Evolutionary conservation across 2,329 filamentous ascomycete species (phyloP).

Genomic region (Penicillium sp.): DNA sequence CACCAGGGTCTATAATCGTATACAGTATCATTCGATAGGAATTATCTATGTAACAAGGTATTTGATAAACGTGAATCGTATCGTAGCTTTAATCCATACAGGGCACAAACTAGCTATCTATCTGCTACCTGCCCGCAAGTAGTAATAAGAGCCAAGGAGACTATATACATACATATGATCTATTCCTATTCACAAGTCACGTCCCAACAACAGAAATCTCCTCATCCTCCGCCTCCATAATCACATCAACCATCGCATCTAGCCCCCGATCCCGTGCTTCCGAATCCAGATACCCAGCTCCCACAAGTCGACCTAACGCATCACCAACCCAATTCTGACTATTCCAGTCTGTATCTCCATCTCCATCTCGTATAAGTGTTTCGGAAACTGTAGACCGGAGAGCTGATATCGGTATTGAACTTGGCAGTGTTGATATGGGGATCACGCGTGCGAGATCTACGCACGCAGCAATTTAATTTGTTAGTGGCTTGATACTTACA

Average conservation of each 20-base stretch:
- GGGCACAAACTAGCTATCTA: too few relatives aligned
- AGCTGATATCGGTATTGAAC: not conserved
- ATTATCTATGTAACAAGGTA: too few relatives aligned
- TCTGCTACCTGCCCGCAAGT: too few relatives aligned
- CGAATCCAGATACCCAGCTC: constrained; percentile 9
- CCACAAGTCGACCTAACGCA: constrained; percentile 15
- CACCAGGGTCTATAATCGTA: not conserved
- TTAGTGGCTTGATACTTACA: not conserved
- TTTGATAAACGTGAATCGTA: too few relatives aligned
- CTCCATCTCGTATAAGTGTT: constrained; percentile 6
- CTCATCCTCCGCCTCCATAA: constrained; percentile 22
- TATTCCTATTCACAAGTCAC: not conserved
- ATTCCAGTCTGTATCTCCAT: constrained; percentile 19
- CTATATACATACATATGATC: too few relatives aligned
- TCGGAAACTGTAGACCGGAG: constrained; percentile 3
- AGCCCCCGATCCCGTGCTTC: constrained; percentile 7
- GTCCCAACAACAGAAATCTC: not conserved
- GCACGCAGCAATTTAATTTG: not conserved
- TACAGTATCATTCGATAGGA: not conserved
- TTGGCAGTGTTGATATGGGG: constrained; percentile 4
- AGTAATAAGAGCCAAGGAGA: too few relatives aligned
- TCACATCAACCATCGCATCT: constrained; percentile 21
- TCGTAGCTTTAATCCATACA: too few relatives aligned
- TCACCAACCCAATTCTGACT: constrained; percentile 23
- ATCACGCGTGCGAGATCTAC: constrained; percentile 1